Base-by-base conservation (phyloP, 2,329 filamentous ascomycete genomes). In the Beauveria asiatica region DNA sequence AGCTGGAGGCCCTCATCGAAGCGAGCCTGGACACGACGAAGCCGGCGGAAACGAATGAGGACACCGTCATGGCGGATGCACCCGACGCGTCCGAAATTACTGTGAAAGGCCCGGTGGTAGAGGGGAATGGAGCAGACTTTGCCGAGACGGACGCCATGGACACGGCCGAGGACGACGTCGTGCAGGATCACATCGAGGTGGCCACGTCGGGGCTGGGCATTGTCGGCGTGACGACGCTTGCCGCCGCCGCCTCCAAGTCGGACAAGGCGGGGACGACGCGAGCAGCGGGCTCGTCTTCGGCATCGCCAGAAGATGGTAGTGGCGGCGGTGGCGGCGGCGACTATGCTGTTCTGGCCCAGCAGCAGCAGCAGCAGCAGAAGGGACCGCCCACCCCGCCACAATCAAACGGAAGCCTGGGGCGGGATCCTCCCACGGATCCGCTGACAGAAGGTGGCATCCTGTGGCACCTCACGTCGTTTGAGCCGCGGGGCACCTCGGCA, bases 391-490 rank as follows among this genome's bases (percentile, higher is more conserved):
- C 87, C 2, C 86, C 87, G 27, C 86, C 87, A 1, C 81, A 85
- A 57, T 89, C 83, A 1, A 85, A 83, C 64, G 82, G 81, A 49
- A 84, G 81, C 63, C 73, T 83, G 16, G 75, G 75, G 45, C 73
- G 75, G 59, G 80, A 82, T 49, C 71, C 78, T 49, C 71, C 78
- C 2, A 64, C 68, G 4, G 82, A 85, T 41, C 76, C 81, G 13
- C 76, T 91, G 49, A 82, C 82, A 2, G 80, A 87, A 53, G 93
- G 93, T 61, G 93, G 93, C 39, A 79, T 96, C 13, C 85, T 90
- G 8, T 97, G 92, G 91, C 96, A 96, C 72, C 82, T 96, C 62
- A 83, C 89, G 68, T 81, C 84, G 9, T 95, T 95, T 69, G 84
- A 94, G 56, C 88, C 89, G 1, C 59, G 84, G 57, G 93, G 92